Evolutionary conservation across 2,329 filamentous ascomycete genomes (phyloP).

Genomic region (Talaromyces sp.): DNA sequence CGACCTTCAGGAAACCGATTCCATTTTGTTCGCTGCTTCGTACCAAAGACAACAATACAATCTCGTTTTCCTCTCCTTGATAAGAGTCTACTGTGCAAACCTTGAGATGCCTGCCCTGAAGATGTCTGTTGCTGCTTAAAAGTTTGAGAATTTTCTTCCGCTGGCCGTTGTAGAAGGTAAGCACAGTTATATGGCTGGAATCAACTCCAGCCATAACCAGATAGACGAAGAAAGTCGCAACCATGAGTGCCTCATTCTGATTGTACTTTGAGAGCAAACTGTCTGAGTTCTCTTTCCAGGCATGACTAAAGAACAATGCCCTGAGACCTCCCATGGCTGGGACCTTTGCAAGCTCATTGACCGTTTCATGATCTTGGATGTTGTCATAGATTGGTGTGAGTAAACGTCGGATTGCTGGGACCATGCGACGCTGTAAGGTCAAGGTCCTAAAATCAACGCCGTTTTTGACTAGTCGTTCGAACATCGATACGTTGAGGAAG

Average conservation of each 20-base stretch:
- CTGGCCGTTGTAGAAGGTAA: constrained; percentile 89
- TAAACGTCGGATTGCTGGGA: constrained; percentile 61
- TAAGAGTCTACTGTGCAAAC: constrained; percentile 84
- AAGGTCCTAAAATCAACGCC: constrained; percentile 62
- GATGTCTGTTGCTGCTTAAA: constrained; percentile 41
- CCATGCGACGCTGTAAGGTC: constrained; percentile 67
- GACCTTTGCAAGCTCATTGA: constrained; percentile 52
- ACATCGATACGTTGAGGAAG: constrained; percentile 69
- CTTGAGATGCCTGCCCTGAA: constrained; percentile 49
- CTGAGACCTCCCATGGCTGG: constrained; percentile 61
- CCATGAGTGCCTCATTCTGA: constrained; percentile 67
- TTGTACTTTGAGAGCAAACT: constrained; percentile 66
- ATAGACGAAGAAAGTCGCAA: constrained; percentile 68
- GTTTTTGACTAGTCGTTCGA: constrained; percentile 71
- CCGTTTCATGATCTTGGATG: constrained; percentile 56
- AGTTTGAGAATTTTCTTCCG: constrained; percentile 58
- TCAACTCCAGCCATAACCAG: constrained; percentile 64
- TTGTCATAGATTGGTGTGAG: constrained; percentile 60
- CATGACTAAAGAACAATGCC: constrained; percentile 62
- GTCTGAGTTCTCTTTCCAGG: constrained; percentile 62
- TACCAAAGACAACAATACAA: constrained; percentile 76
- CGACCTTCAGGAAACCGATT: constrained; percentile 71
- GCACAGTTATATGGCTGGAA: constrained; percentile 64
- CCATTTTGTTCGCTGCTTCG: constrained; percentile 58
- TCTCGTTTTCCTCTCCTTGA: constrained; percentile 85